A percentile compares a stretch with the other conserved stretches of the same genome.
phyloP scores from a whole-genome alignment of 306 rosid species.

The Medicago truncatula region DNA sequence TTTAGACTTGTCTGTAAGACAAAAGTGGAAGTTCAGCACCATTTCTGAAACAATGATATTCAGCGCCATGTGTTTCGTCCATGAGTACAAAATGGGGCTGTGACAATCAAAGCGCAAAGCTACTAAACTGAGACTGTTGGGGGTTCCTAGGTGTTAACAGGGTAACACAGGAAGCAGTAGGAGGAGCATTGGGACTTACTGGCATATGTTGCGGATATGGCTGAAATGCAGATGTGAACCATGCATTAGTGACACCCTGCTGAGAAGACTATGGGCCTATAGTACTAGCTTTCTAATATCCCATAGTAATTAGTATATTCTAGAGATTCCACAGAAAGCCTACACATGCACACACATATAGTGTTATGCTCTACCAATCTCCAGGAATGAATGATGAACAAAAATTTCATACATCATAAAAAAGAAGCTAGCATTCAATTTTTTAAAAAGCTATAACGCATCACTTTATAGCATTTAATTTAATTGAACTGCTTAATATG shows the following conservation, averaged over 20 bases:
- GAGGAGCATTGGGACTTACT: no score
- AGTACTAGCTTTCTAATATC: neutral
- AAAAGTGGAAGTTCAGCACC: constrained; percentile 8
- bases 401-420: constrained; percentile 25
- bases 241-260: no score
- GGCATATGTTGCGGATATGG: no score
- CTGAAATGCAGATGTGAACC: no score
- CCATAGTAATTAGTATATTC: neutral
- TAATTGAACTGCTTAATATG: constrained; percentile 28
- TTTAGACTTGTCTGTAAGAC: neutral
- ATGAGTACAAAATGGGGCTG: no score
- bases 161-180: no score
- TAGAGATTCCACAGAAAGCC: constrained; percentile 19
- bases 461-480: constrained; percentile 18
- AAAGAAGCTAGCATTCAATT: constrained; percentile 6
- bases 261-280: no score
- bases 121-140: no score
- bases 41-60: neutral
- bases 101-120: no score
- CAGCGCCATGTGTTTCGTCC: neutral
- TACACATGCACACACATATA: neutral
- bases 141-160: no score
- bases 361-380: constrained; percentile 7
- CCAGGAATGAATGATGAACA: constrained; percentile 20
- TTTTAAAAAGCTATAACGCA: neutral